These are phyloP conservation scores for Kuraishia piskuri DNA, from an alignment of 805 yeast species.

Conservation along the genomic window DNA sequence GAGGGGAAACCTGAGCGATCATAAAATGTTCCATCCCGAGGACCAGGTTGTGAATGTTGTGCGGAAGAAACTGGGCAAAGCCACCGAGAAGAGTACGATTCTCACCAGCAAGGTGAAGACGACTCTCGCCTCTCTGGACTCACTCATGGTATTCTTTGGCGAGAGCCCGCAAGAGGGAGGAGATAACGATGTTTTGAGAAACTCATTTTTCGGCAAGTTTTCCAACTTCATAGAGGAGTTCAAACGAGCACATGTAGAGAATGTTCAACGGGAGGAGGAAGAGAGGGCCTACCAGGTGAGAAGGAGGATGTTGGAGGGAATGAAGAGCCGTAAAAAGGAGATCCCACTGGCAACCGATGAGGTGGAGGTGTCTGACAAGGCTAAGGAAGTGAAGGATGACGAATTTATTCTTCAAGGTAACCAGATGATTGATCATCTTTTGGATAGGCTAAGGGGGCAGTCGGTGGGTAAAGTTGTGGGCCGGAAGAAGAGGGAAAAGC, in stretches of 20 bases:
- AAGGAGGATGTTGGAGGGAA: constrained; percentile 41
- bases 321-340: constrained; percentile 8
- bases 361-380: constrained; percentile 2
- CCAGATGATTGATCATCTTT: constrained; percentile 14
- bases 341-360: constrained; percentile 7
- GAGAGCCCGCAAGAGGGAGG: constrained; percentile 40
- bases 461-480: neutral
- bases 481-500: neutral
- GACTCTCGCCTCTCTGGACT: constrained; percentile 44
- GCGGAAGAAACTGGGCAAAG: constrained; percentile 30
- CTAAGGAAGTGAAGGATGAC: neutral
- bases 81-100: constrained; percentile 38
- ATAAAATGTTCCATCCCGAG: constrained; percentile 53
- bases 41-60: constrained; percentile 52
- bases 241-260: constrained; percentile 57
- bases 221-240: constrained; percentile 51
- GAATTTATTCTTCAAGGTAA: neutral
- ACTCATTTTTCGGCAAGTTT: constrained; percentile 55
- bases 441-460: constrained; percentile 7
- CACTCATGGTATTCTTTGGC: constrained; percentile 62
- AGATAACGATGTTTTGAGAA: constrained; percentile 42
- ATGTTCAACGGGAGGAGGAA: constrained; percentile 61
- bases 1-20: constrained; percentile 58
- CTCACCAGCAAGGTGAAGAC: constrained; percentile 40
- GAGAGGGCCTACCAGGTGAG: constrained; percentile 56